These are phyloP conservation scores for Bjerkandera adusta DNA, from an alignment of 1,284 basidiomycete species.

Conservation along the genomic window DNA sequence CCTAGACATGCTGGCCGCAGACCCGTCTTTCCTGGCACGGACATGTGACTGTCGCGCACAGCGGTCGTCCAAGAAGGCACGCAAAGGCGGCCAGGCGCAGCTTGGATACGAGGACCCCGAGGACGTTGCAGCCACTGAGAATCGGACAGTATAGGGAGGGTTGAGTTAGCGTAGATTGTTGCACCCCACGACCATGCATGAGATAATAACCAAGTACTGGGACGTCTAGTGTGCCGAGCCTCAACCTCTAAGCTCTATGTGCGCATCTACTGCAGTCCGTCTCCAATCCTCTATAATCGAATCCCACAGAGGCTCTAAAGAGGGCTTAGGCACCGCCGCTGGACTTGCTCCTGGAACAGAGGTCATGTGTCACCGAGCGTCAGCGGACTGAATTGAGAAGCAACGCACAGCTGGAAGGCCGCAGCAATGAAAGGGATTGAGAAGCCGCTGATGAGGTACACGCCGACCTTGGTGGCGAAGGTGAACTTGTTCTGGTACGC, in stretches of 20 bases:
- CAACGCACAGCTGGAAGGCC: constrained; percentile 62
- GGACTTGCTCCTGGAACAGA: neutral
- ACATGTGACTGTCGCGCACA: constrained; percentile 61
- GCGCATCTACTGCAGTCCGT: too few relatives aligned
- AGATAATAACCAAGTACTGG: too few relatives aligned
- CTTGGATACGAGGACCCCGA: constrained; percentile 16
- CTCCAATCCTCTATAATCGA: too few relatives aligned
- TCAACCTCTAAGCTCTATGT: too few relatives aligned
- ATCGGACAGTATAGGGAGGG: too few relatives aligned
- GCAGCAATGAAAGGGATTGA: constrained; percentile 65
- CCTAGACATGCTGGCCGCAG: constrained; percentile 62
- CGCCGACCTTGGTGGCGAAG: constrained; percentile 57
- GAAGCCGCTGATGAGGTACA: constrained; percentile 59
- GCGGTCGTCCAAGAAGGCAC: constrained; percentile 36
- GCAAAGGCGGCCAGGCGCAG: constrained; percentile 25
- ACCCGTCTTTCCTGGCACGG: constrained; percentile 55
- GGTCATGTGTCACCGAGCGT: neutral
- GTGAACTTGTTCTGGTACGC: constrained; percentile 49
- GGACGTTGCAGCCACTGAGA: too few relatives aligned
- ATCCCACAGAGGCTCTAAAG: too few relatives aligned
- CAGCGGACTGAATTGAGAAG: neutral
- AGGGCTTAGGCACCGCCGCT: neutral
- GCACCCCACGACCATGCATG: too few relatives aligned
- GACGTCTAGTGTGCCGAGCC: too few relatives aligned
- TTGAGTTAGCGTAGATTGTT: too few relatives aligned